A percentile compares a stretch with the other conserved stretches of the same genome.
Evolutionary conservation across 2,329 filamentous ascomycete species (phyloP).

Genomic region (Sclerotinia subarctica): DNA sequence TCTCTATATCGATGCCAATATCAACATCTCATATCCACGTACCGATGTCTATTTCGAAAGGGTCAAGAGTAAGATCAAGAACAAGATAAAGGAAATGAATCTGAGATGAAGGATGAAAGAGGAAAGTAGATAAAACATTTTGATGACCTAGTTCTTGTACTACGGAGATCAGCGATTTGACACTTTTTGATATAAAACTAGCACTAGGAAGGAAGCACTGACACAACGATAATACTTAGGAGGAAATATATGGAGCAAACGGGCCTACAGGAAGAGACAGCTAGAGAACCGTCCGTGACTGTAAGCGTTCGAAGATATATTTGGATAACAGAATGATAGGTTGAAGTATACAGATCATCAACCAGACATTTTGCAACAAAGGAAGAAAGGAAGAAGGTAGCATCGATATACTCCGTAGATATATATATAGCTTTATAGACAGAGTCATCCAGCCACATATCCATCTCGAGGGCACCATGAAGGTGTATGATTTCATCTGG

Average conservation of each 20-base stretch:
- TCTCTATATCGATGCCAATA: neutral
- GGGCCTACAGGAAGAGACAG: neutral
- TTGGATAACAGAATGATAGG: no score
- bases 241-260: neutral
- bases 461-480: neutral
- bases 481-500: neutral
- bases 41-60: neutral
- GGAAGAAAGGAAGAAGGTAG: neutral
- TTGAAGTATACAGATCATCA: no score
- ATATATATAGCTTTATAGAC: neutral
- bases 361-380: neutral
- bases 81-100: conserved; percentile 3
- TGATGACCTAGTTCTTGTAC: neutral
- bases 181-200: neutral
- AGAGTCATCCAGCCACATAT: neutral
- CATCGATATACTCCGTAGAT: neutral
- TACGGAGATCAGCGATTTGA: neutral
- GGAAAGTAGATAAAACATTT: conserved; percentile 8
- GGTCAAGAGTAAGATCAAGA: neutral
- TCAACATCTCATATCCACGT: neutral
- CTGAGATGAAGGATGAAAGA: conserved; percentile 1
- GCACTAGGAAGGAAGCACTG: conserved; percentile 1
- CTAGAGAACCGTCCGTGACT: conserved; percentile 14
- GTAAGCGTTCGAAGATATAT: neutral
- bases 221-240: conserved; percentile 11